These are phyloP conservation scores for Umbellularia californica DNA, from an alignment of 164 flowering plant species.

Conservation along the genomic window DNA sequence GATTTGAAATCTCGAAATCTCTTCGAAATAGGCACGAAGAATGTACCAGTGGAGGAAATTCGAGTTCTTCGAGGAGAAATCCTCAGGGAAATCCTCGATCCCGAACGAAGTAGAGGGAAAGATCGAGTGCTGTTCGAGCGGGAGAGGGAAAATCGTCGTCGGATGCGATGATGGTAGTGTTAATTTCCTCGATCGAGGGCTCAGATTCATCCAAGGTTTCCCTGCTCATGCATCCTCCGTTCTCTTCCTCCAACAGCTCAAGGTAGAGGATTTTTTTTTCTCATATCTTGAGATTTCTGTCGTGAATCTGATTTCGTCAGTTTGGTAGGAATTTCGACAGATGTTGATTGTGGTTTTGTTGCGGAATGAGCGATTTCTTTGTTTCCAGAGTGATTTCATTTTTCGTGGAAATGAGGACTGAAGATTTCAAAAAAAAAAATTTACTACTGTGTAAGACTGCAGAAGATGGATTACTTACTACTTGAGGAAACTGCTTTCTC, in stretches of 20 bases:
- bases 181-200: slow-evolving; percentile 78
- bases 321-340: no score
- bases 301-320: no score
- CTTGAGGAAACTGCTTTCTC: no score
- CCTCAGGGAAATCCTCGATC: slow-evolving; percentile 46
- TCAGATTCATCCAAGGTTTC: slow-evolving; percentile 68
- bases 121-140: slow-evolving; percentile 75
- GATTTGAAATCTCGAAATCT: neutral
- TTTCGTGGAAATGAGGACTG: no score
- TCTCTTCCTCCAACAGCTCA: slow-evolving; percentile 84
- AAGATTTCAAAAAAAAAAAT: no score
- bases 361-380: no score
- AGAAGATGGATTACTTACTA: no score
- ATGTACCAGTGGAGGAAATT: slow-evolving; percentile 99
- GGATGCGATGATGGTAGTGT: slow-evolving; percentile 82
- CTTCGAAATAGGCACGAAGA: neutral
- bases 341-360: no score
- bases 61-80: slow-evolving; percentile 96
- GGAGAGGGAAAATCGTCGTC: slow-evolving; percentile 72
- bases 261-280: slow-evolving; percentile 36
- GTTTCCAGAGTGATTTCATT: no score
- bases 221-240: slow-evolving; percentile 82
- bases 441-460: no score
- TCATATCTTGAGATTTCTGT: no score
- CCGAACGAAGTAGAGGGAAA: slow-evolving; percentile 61